Evolutionary conservation across 2,329 filamentous ascomycete species (phyloP), one percentile per base, ranked within the genome.

Genomic region (Epichloe aotearoae): DNA sequence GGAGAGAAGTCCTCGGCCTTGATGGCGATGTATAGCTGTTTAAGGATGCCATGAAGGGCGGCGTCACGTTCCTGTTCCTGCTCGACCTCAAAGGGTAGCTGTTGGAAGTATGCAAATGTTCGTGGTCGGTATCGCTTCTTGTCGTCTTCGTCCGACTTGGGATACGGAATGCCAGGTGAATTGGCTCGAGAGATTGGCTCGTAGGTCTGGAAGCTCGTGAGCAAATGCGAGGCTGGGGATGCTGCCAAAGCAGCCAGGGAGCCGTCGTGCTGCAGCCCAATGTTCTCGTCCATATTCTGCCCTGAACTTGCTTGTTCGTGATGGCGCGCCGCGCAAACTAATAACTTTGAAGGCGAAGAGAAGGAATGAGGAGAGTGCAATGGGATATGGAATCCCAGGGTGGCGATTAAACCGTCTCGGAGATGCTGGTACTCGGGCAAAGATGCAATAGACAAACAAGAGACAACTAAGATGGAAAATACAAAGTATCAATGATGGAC

Each of bases 1-100:
- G 91, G 88, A 23, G 86, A 84, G 68, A 97, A 97, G 68, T 98
- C 93, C 57, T 95, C 89, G 3, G 93, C 85, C 64, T 89, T 84
- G 56, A 98, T 76, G 52, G 91, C 81, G 59, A 96, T 87, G 66
- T 95, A 97, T 33, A 98, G 83, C 62, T 95, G 87, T 66, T 90
- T 93, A 58, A 97, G 76, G 59, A 96, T 97, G 64, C 89, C 88
- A 44, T 84, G 77, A 45, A 98, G 73, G 55, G 90, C 88, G 47
- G 76, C 77, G 64, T 94, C 83, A 56, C 90, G 80, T 68, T 89
- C 79, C 36, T 75, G 66, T 55, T 91, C 85, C 63, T 86, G 82
- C 68, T 98, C 94, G 51, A 90, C 84, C 52, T 82, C 71, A 64
- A 97, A 98, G 37, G 94, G 94, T 47, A 98, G 79, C 63, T 93